A percentile compares a stretch with the other conserved stretches of the same genome.
These are phyloP conservation scores for Xylona heveae DNA, from an alignment of 495 filamentous ascomycete species.

Conservation along the genomic window DNA sequence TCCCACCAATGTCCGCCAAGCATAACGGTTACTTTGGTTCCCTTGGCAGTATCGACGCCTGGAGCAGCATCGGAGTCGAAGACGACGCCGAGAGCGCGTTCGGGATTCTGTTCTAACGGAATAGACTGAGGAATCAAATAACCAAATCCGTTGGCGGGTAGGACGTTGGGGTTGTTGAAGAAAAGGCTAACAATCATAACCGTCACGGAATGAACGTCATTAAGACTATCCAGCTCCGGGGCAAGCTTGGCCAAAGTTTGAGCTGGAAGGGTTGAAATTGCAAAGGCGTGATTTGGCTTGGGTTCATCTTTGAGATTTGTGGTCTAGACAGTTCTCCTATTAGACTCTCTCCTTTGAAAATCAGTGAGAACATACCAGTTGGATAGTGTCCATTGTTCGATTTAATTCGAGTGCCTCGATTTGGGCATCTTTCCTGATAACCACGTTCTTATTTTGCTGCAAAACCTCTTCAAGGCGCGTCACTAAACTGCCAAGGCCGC, in stretches of 20 bases:
- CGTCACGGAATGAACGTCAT: constrained; percentile 44
- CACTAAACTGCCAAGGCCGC: constrained; percentile 33
- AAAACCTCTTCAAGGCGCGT: constrained; percentile 25
- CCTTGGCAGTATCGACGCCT: constrained; percentile 29
- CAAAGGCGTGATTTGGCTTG: too few species aligned
- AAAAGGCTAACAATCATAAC: constrained; percentile 88
- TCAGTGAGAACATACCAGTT: too few species aligned
- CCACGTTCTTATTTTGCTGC: constrained; percentile 24
- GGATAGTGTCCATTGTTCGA: neutral
- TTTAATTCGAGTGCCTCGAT: constrained; percentile 15
- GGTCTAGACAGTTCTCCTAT: too few species aligned
- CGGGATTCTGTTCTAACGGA: constrained; percentile 51
- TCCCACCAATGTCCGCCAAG: constrained; percentile 90
- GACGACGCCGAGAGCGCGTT: constrained; percentile 70
- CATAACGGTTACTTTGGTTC: constrained; percentile 89
- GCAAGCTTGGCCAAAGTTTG: too few species aligned
- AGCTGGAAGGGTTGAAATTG: too few species aligned
- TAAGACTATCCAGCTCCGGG: too few species aligned
- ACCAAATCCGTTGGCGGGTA: constrained; percentile 56
- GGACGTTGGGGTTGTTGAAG: constrained; percentile 38
- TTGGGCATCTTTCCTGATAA: constrained; percentile 23
- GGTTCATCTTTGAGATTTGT: too few species aligned
- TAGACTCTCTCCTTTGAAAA: too few species aligned
- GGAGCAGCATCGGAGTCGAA: constrained; percentile 56
- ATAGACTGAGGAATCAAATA: constrained; percentile 68